phyloP scores from a whole-genome alignment of 768 basidiomycete genomes.

The Nidularia sp. region DNA sequence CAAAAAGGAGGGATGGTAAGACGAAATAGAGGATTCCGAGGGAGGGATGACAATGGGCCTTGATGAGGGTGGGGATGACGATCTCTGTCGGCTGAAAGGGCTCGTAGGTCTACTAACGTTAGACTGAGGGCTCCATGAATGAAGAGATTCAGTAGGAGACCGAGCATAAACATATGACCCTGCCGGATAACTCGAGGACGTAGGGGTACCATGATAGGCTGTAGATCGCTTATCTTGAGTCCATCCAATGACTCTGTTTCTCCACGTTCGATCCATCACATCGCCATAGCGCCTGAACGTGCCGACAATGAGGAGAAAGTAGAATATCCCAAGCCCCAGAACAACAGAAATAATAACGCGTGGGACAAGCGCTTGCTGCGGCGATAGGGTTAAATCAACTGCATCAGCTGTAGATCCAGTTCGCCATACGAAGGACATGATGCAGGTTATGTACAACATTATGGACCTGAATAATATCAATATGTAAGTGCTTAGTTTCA shows the following conservation, averaged over 20 bases:
- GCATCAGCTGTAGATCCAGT: conserved; percentile 33
- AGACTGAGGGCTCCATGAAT: too few relatives aligned
- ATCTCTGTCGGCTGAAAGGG: too few relatives aligned
- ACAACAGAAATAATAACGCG: conserved; percentile 43
- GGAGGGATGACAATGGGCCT: not conserved
- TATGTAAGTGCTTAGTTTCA: not conserved
- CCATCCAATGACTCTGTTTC: conserved; percentile 11
- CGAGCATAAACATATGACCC: not conserved
- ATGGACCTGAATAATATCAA: conserved; percentile 39
- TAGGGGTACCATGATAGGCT: not conserved
- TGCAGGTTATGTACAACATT: conserved; percentile 49
- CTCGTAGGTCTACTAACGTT: too few relatives aligned
- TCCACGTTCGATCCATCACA: conserved; percentile 29
- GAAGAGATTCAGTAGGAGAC: too few relatives aligned
- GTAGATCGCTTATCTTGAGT: not conserved
- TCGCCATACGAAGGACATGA: conserved; percentile 61
- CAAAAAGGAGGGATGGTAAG: not conserved
- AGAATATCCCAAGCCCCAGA: conserved; percentile 46
- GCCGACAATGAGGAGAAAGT: conserved; percentile 45
- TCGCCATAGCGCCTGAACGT: conserved; percentile 54
- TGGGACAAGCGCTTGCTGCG: conserved; percentile 26
- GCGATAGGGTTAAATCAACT: conserved; percentile 11
- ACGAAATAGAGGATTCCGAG: not conserved
- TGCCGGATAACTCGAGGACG: conserved; percentile 2
- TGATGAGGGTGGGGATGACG: not conserved